Evolutionary conservation across 768 basidiomycete genomes (phyloP), one percentile per base, ranked within the genome.

Genomic region (Tulasnella sp.): DNA sequence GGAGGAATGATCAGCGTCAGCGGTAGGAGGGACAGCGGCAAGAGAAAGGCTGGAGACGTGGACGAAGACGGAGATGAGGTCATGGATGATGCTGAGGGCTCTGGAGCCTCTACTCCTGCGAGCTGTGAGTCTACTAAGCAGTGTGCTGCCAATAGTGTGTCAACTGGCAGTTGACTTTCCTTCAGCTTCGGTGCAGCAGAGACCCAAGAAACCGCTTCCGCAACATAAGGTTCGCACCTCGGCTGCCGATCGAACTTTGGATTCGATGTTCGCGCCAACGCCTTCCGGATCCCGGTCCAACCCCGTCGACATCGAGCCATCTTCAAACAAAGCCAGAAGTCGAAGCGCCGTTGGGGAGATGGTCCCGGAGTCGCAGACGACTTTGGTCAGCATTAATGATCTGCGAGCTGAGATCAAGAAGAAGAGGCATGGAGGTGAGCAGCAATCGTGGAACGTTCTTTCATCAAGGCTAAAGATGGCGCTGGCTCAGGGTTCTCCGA

Each of bases 171-270:
- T 44, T 44, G 63, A 62, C 32, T 8, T 17, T 17, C 7, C 41
- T 35, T 29, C 35, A 52, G 42, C 69, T 3, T 36, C 42, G 36
- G 29, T 59, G 16, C 35, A 29, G 17, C 35, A 63, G 22, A 59
- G 52, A 29, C 81, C 81, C 72, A 85, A 84, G 77, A 89, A 89
- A 77, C 78, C 83, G 0, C 84, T 86, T 70, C 89, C 95, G 2
- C 90, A 98, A 32, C 88, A 95, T 79, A 96, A 97, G 85, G 91
- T 98, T 68, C 88, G 96, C 71, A 95, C 93, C 2, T 96, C 94
- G 11, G 81, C 89, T 9, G 83, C 89, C 59, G 92, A 95, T 72
- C 87, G 95, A 40, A 98, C 95, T 0, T 85, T 99, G 17, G 96
- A 98, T 77, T 94, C 94, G 0, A 97, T 98, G 93, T 91, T 98